Conservation (phyloP, 805 yeast genomes). For the Myxozyma nipponensis region DNA sequence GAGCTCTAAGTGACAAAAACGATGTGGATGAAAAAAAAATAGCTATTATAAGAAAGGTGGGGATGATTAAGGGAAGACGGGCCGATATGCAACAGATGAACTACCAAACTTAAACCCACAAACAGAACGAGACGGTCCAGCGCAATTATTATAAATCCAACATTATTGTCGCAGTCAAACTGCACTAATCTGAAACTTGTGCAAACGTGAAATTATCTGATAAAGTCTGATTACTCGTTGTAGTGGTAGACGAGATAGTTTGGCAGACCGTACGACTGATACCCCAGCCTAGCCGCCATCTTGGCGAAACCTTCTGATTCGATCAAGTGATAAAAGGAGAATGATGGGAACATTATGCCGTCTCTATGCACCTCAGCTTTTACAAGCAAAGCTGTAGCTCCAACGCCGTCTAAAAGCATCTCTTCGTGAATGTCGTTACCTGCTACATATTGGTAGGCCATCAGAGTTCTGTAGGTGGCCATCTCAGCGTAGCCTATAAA, state of each 20-base stretch:
- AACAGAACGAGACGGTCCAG: too few species aligned
- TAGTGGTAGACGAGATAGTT: slow-evolving; percentile 89
- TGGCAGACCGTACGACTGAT: slow-evolving; percentile 88
- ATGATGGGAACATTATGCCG: slow-evolving; percentile 99
- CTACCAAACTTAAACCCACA: too few species aligned
- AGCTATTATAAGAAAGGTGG: too few species aligned
- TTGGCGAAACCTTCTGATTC: slow-evolving; percentile 97
- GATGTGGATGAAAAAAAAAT: not conserved
- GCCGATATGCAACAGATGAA: too few species aligned
- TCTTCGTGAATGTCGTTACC: slow-evolving; percentile 62
- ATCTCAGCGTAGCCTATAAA: slow-evolving; percentile 60
- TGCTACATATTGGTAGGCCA: slow-evolving; percentile 77
- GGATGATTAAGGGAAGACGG: too few species aligned
- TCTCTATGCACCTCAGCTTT: slow-evolving; percentile 98
- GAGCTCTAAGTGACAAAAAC: too few species aligned
- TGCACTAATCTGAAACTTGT: too few species aligned
- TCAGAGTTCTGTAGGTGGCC: slow-evolving; percentile 89
- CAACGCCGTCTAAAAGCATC: slow-evolving; percentile 93
- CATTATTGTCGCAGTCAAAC: too few species aligned
- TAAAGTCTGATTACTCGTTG: slow-evolving; percentile 51
- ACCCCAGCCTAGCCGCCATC: slow-evolving; percentile 93
- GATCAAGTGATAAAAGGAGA: slow-evolving; percentile 93
- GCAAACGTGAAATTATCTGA: not conserved
- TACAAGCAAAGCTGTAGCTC: slow-evolving; percentile 90
- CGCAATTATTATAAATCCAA: too few species aligned